Evolutionary conservation across 148 eudicot genomes (phyloP).

Genomic region (Heliosperma pusillum): DNA sequence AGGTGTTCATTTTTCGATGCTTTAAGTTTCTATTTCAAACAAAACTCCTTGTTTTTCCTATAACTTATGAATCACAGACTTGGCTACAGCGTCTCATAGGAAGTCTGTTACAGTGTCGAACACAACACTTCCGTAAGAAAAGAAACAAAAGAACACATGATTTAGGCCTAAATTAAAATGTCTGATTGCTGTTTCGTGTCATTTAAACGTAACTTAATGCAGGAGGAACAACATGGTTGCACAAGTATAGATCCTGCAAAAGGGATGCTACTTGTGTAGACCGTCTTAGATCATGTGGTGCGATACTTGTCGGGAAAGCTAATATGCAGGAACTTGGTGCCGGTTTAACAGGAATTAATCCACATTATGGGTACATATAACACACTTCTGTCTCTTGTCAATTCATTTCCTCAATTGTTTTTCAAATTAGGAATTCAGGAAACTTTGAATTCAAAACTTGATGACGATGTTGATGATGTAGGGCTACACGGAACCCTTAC

Average conservation of each 20-base stretch:
- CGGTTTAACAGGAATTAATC: conserved; percentile 92
- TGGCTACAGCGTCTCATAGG: too few species aligned
- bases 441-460: not conserved
- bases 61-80: too few species aligned
- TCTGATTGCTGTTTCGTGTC: too few species aligned
- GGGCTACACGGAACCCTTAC: conserved; percentile 80
- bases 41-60: too few species aligned
- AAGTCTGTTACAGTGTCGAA: too few species aligned
- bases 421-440: too few species aligned
- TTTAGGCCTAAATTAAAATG: too few species aligned
- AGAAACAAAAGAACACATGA: too few species aligned
- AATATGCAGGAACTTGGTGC: conserved; percentile 99
- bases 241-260: conserved; percentile 57
- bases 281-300: conserved; percentile 74
- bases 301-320: conserved; percentile 86
- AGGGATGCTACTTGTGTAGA: conserved; percentile 78
- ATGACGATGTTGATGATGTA: conserved; percentile 10
- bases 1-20: conserved; percentile 34
- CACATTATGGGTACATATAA: conserved; percentile 93
- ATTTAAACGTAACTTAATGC: not conserved
- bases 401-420: too few species aligned
- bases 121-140: too few species aligned
- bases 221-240: conserved; percentile 99
- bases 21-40: too few species aligned
- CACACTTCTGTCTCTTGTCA: too few species aligned